Percentiles rank a stretch among this genome's conserved stretches.
Evolutionary conservation across 371 early-diverging fungal species (phyloP).

Genomic region (Mucor lusitanicus): DNA sequence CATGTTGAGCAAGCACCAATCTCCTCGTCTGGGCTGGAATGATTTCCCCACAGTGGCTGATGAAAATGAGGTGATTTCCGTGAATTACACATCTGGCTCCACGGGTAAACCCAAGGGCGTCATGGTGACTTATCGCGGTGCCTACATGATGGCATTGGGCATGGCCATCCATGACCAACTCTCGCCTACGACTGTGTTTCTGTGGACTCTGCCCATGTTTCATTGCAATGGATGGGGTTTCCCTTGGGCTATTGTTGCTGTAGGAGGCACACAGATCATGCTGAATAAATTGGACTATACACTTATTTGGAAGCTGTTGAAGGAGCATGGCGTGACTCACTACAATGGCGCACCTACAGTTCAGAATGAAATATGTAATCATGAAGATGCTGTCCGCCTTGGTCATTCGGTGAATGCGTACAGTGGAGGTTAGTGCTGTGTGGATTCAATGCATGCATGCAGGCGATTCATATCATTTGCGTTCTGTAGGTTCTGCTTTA

Average conservation of each 20-base stretch:
- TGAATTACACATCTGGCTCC: slow-evolving; percentile 69
- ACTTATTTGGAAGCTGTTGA: slow-evolving; percentile 59
- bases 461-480: neutral
- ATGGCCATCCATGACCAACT: slow-evolving; percentile 55
- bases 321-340: slow-evolving; percentile 58
- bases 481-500: slow-evolving; percentile 53
- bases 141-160: slow-evolving; percentile 56
- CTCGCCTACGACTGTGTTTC: slow-evolving; percentile 48
- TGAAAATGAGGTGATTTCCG: slow-evolving; percentile 58
- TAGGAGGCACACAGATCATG: slow-evolving; percentile 58
- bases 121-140: slow-evolving; percentile 44
- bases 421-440: slow-evolving; percentile 42
- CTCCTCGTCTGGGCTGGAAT: slow-evolving; percentile 35
- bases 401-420: slow-evolving; percentile 48
- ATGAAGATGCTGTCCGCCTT: slow-evolving; percentile 49
- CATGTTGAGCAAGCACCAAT: slow-evolving; percentile 28
- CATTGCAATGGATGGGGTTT: slow-evolving; percentile 75
- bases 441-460: neutral
- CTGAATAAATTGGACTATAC: slow-evolving; percentile 63
- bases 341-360: slow-evolving; percentile 73
- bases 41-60: slow-evolving; percentile 50
- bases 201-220: slow-evolving; percentile 71
- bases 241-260: slow-evolving; percentile 66
- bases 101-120: slow-evolving; percentile 69
- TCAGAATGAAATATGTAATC: slow-evolving; percentile 63